Percentiles rank a stretch among this genome's conserved stretches.
Conservation (phyloP, 2,329 filamentous ascomycete species). For the Epichloe gansuensis region DNA sequence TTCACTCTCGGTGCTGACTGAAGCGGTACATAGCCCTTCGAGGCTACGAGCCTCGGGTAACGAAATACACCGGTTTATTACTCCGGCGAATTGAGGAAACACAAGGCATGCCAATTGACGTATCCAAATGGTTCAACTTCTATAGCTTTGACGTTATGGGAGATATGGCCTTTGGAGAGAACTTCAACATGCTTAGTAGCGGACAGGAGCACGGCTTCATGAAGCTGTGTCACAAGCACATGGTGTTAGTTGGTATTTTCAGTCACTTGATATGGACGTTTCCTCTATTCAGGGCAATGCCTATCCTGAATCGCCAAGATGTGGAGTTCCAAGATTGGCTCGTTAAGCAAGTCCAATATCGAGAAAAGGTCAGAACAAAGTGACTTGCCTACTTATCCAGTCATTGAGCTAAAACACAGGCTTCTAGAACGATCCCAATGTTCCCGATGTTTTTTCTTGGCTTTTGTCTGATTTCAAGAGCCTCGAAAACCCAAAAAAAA, state of each 20-base stretch:
- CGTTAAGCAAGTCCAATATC: neutral
- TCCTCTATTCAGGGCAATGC: constrained; percentile 11
- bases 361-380: neutral
- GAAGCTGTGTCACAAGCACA: constrained; percentile 12
- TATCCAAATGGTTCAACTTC: constrained; percentile 21
- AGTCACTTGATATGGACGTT: constrained; percentile 11
- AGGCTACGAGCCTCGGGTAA: constrained; percentile 17
- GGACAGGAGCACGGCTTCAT: constrained; percentile 17
- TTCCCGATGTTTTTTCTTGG: constrained; percentile 20
- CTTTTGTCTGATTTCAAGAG: constrained; percentile 16
- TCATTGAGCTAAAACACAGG: no score
- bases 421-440: constrained; percentile 6
- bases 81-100: constrained; percentile 10
- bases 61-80: neutral
- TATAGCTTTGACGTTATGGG: constrained; percentile 29
- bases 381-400: neutral
- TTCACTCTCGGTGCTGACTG: neutral
- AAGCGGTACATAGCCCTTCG: neutral
- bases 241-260: constrained; percentile 13
- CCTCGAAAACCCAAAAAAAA: constrained; percentile 2
- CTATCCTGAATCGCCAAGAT: constrained; percentile 11
- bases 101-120: constrained; percentile 14
- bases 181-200: constrained; percentile 21
- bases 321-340: constrained; percentile 11
- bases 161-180: constrained; percentile 25